These are phyloP conservation scores for Berberis vulgaris DNA, from an alignment of 164 flowering plant genomes.

Conservation along the genomic window DNA sequence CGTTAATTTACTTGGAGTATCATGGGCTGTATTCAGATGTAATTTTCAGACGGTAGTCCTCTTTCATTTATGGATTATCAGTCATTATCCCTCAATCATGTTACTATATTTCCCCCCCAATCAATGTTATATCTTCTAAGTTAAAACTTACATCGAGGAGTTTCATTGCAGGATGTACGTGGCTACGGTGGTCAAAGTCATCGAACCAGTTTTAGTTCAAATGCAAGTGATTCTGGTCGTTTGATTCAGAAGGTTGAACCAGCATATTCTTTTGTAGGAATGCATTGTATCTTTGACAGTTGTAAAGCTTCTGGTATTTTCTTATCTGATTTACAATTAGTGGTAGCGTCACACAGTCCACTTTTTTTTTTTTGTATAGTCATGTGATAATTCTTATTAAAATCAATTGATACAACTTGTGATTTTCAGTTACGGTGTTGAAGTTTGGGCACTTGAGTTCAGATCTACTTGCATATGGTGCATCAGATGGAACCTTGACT, in stretches of 20 bases:
- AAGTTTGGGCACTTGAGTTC: slow-evolving; percentile 98
- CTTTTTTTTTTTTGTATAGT: too few species aligned
- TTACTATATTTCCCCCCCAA: too few species aligned
- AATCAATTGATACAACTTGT: slow-evolving; percentile 11
- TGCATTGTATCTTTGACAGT: slow-evolving; percentile 97
- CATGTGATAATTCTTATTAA: background rate
- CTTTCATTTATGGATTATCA: too few species aligned
- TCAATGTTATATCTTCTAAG: too few species aligned
- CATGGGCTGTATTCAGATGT: too few species aligned
- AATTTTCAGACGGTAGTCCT: too few species aligned
- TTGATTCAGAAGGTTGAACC: slow-evolving; percentile 58
- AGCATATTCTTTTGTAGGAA: slow-evolving; percentile 97
- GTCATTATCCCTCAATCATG: too few species aligned
- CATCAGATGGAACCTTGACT: slow-evolving; percentile 94
- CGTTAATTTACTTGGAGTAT: too few species aligned
- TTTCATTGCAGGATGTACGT: slow-evolving; percentile 54
- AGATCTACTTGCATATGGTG: slow-evolving; percentile 96
- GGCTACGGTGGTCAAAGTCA: slow-evolving; percentile 43
- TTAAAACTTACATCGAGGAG: background rate
- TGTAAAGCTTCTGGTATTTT: slow-evolving; percentile 79
- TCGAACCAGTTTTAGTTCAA: slow-evolving; percentile 73
- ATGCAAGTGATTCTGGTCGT: slow-evolving; percentile 58
- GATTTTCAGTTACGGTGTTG: slow-evolving; percentile 72
- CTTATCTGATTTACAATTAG: background rate
- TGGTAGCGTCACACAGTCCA: too few species aligned